phyloP scores from a whole-genome alignment of 257 asterid species.

The Penstemon eatonii region DNA sequence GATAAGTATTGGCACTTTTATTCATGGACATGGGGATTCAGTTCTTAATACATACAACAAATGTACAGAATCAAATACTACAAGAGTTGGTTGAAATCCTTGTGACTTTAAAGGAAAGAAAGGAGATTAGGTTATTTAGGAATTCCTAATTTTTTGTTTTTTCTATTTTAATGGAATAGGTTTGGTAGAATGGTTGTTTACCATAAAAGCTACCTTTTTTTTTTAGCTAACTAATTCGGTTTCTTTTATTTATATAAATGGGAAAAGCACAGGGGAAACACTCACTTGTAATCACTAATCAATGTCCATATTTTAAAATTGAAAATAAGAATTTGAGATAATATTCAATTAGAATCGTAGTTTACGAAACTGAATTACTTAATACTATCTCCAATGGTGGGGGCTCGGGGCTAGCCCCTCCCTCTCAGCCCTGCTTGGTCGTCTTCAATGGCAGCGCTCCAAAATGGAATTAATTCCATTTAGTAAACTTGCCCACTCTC shows the following conservation, averaged over 20 bases:
- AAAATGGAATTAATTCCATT: no score
- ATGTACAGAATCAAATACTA: conserved; percentile 20
- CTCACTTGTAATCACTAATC: no score
- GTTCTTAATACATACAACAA: conserved; percentile 39
- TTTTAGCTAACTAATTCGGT: neutral
- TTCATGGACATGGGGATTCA: conserved; percentile 31
- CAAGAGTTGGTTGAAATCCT: conserved; percentile 38
- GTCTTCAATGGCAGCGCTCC: no score
- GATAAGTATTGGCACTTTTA: conserved; percentile 28
- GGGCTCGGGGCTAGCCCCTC: no score
- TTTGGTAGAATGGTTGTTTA: conserved; percentile 26
- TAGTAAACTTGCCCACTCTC: no score
- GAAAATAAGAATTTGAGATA: no score
- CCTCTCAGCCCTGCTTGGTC: no score
- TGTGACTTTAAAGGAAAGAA: conserved; percentile 16
- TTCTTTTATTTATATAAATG: neutral
- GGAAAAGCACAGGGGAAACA: no score
- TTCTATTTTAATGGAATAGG: conserved; percentile 4
- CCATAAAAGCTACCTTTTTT: neutral
- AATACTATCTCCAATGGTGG: no score
- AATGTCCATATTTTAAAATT: no score
- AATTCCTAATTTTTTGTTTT: conserved; percentile 9
- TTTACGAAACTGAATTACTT: no score
- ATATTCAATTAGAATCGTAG: no score
- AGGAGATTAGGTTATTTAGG: conserved; percentile 37